These are phyloP conservation scores for Cicer chorassanicum DNA, from an alignment of 306 rosid species.

Conservation along the genomic window DNA sequence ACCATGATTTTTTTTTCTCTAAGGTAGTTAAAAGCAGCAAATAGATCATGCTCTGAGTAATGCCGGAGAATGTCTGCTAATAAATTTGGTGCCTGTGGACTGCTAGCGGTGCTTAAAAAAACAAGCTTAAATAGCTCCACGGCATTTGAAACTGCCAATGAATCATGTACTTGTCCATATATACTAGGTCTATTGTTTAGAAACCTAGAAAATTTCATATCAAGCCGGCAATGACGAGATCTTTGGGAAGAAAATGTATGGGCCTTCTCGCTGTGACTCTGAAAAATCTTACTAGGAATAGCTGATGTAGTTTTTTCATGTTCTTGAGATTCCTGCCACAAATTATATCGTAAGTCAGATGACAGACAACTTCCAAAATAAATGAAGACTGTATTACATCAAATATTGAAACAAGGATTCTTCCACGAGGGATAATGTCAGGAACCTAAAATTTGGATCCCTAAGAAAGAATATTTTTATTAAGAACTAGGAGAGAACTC, in stretches of 20 bases:
- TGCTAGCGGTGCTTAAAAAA: slow-evolving; percentile 77
- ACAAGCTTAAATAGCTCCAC: slow-evolving; percentile 97
- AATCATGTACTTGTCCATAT: slow-evolving; percentile 66
- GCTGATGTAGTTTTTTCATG: slow-evolving; percentile 50
- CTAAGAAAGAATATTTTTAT: no score
- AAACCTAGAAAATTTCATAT: slow-evolving; percentile 65
- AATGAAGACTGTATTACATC: slow-evolving; percentile 32
- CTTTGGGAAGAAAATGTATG: slow-evolving; percentile 48
- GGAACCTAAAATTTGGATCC: no score
- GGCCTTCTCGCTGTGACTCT: slow-evolving; percentile 50
- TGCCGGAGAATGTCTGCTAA: slow-evolving; percentile 81
- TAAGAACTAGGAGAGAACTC: no score
- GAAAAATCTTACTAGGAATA: slow-evolving; percentile 55
- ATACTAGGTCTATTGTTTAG: slow-evolving; percentile 58
- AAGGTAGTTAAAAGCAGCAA: slow-evolving; percentile 93
- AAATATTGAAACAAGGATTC: slow-evolving; percentile 6
- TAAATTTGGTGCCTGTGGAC: slow-evolving; percentile 68
- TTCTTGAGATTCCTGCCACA: slow-evolving; percentile 62
- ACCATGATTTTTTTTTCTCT: slow-evolving; percentile 86
- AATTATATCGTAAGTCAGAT: slow-evolving; percentile 35
- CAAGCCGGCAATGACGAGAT: slow-evolving; percentile 57
- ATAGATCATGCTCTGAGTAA: slow-evolving; percentile 91
- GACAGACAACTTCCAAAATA: slow-evolving; percentile 27
- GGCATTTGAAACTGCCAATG: slow-evolving; percentile 91
- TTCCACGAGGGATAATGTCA: not conserved